Percentiles rank a stretch among this genome's conserved stretches.
phyloP scores from a whole-genome alignment of 108 stramenopile species.

The Fistulifera solaris region DNA sequence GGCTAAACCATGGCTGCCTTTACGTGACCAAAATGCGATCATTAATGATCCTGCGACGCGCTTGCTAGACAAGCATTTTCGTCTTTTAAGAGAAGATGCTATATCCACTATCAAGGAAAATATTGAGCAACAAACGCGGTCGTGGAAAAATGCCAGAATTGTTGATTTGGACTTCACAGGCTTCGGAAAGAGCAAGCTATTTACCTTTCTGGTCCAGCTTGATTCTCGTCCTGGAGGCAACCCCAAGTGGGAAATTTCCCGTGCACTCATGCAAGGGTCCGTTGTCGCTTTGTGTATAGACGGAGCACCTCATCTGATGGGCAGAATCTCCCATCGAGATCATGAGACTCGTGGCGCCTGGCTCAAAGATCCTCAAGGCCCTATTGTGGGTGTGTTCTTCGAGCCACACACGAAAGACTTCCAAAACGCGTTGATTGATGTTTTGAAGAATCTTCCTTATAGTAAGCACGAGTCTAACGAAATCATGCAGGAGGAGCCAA shows the following conservation, averaged over 20 bases:
- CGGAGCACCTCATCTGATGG: conserved; percentile 10
- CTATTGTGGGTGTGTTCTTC: conserved; percentile 19
- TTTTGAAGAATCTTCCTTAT: conserved; percentile 11
- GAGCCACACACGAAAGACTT: conserved; percentile 13
- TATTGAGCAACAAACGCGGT: conserved; percentile 20
- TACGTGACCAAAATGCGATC: conserved; percentile 23
- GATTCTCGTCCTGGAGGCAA: conserved; percentile 13
- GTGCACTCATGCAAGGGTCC: conserved; percentile 19
- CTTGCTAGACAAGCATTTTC: conserved; percentile 38
- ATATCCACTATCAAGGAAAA: conserved; percentile 24
- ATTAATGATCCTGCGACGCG: conserved; percentile 16
- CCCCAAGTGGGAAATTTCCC: conserved; percentile 20
- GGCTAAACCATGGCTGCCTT: conserved; percentile 21
- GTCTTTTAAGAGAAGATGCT: conserved; percentile 39
- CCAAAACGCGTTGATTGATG: conserved; percentile 9
- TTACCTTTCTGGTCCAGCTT: conserved; percentile 20
- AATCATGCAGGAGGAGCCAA: neutral
- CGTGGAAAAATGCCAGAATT: conserved; percentile 38
- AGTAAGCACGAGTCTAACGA: conserved; percentile 1
- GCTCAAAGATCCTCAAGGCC: conserved; percentile 22
- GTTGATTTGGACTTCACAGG: conserved; percentile 24
- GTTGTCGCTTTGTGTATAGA: conserved; percentile 28
- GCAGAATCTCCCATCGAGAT: conserved; percentile 20
- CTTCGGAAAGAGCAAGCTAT: conserved; percentile 1
- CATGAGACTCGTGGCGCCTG: conserved; percentile 6